Evolutionary conservation across 495 filamentous ascomycete genomes (phyloP).

Genomic region (Daldinia concentrica): DNA sequence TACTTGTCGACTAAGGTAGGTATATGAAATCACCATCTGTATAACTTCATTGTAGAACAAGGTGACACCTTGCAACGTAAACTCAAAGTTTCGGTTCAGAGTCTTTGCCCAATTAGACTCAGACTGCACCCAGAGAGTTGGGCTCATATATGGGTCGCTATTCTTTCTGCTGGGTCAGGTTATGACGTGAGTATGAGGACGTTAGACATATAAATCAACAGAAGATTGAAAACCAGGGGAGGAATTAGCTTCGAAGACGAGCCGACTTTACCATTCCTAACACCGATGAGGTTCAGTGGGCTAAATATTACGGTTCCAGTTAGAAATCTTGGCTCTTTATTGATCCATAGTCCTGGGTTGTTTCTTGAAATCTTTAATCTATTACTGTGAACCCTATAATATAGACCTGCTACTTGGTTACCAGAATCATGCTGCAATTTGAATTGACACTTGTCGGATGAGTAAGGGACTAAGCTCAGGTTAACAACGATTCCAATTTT

Average conservation of each 20-base stretch:
- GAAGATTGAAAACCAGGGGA: not conserved
- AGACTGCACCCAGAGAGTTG: slow-evolving; percentile 14
- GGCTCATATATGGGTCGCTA: slow-evolving; percentile 9
- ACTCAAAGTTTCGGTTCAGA: slow-evolving; percentile 10
- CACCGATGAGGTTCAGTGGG: not conserved
- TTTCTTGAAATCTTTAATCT: not conserved
- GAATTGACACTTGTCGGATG: slow-evolving; percentile 15
- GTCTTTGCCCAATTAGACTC: not conserved
- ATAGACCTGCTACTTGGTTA: not conserved
- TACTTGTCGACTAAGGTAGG: not conserved
- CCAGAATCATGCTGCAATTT: slow-evolving; percentile 17
- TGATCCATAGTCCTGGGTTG: not conserved
- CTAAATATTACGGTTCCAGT: slow-evolving; percentile 7
- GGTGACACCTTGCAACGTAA: slow-evolving; percentile 13
- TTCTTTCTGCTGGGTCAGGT: not conserved
- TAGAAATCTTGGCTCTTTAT: slow-evolving; percentile 16
- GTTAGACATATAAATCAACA: not conserved
- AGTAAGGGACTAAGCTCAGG: not conserved
- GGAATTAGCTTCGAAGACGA: slow-evolving; percentile 3
- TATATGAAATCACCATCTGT: slow-evolving; percentile 20
- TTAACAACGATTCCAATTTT: slow-evolving; percentile 1
- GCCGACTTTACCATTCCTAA: not conserved
- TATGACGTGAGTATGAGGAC: slow-evolving; percentile 18
- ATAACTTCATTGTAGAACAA: not conserved
- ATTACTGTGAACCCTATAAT: slow-evolving; percentile 6